Conservation (phyloP, 2,329 filamentous ascomycete species). For the Penicillium rolfsii region DNA sequence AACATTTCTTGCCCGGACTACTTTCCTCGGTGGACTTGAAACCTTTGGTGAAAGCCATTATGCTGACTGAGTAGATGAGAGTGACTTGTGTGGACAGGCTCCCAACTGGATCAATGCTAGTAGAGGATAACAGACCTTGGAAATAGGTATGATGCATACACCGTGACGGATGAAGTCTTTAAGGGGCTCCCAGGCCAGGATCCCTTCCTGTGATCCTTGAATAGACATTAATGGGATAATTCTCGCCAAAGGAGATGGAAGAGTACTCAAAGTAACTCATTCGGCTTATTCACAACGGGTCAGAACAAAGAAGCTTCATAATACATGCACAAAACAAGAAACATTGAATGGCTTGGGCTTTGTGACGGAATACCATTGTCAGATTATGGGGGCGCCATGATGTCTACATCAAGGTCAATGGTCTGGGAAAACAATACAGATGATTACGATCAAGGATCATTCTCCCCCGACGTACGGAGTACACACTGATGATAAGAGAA, state of each 20-base stretch:
- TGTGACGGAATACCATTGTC: not conserved
- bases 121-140: not conserved
- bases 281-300: not conserved
- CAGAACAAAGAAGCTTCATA: not conserved
- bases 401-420: not conserved
- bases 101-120: not conserved
- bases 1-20: not conserved
- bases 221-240: not conserved
- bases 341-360: not conserved
- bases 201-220: not conserved
- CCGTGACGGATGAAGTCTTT: not conserved
- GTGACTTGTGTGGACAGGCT: not conserved
- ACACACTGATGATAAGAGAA: not conserved
- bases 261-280: too few relatives aligned
- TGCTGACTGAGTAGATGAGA: not conserved
- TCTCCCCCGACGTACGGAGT: too few relatives aligned
- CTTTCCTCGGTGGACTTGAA: not conserved
- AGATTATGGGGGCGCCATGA: not conserved
- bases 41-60: not conserved
- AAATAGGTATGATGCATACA: not conserved
- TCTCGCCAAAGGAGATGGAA: not conserved
- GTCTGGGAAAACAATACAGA: not conserved
- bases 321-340: not conserved
- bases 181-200: not conserved
- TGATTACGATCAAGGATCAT: not conserved